Base-by-base conservation (phyloP, 108 stramenopile genomes). In the Cyclotella choctawhatcheeana region DNA sequence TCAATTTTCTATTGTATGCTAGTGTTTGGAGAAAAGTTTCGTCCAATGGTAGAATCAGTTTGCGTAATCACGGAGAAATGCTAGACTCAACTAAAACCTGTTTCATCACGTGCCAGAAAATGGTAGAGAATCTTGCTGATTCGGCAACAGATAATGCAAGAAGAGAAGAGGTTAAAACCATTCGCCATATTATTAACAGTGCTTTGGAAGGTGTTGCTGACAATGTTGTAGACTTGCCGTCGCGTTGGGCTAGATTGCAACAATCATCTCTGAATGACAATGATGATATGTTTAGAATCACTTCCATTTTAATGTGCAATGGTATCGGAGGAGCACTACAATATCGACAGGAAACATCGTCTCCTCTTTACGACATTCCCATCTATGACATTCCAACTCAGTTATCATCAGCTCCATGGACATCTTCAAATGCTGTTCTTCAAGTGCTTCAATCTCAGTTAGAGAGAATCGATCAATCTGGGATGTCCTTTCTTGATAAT, bases 1-100 rank as follows among this genome's bases (percentile, higher is more conserved):
- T 80, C 30, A 74, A 60, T 18, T 80, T 74, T 33, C 40, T 80
- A 13, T 13, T 74, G 14, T 61, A 80, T 58, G 73, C 73, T 13
- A 73, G 79, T 20, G 73, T 52, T 8, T 80, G 74, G 33, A 44
- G 67, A 2, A 60, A 64, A 32, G 61, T 80, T n/a, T 63, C 62
- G 17, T 27, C 69, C 1, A 21, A 31, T 25, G 79, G 73, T 0
- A 80, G 67, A 37, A 44, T 74, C 1, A 40, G 22, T 1, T 48
- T 80, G 53, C 54, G 79, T 27, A 74, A 76, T 76, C 74, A 82
- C 18, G 81, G 74, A 43, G 81, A 82, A 33, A 50, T 76, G 63
- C 70, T 82, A 12, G 51, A 34, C 3, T 69, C 81, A 22, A 35
- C 73, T 2, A 44, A 60, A 40, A 48, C 67, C 17, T 25, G 64